Conservation (phyloP, 164 flowering plant genomes). For the Vitis cinerea region DNA sequence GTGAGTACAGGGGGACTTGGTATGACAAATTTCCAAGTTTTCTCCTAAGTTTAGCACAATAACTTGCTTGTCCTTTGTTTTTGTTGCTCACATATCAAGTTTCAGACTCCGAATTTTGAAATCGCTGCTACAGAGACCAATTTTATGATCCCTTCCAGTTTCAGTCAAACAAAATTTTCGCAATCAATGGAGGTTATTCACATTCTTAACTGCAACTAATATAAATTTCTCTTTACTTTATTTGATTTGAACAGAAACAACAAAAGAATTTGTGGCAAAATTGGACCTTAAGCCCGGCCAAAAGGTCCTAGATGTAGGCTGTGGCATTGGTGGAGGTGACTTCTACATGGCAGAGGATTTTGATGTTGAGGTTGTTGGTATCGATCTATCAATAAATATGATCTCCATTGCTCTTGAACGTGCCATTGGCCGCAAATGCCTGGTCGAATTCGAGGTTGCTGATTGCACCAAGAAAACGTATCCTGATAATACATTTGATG, state of each 20-base stretch:
- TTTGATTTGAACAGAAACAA: conserved; percentile 66
- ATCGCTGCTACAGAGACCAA: too few species aligned
- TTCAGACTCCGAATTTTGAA: too few species aligned
- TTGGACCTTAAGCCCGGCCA: conserved; percentile 89
- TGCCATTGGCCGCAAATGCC: conserved; percentile 87
- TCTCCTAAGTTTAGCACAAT: too few species aligned
- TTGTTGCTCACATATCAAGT: too few species aligned
- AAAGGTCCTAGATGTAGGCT: conserved; percentile 96
- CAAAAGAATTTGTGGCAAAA: conserved; percentile 86
- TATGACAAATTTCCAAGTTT: conserved; percentile 15
- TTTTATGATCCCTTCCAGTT: too few species aligned
- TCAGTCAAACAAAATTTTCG: too few species aligned
- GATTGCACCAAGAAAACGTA: conserved; percentile 87
- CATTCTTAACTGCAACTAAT: not conserved
- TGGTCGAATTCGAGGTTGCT: conserved; percentile 95
- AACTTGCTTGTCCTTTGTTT: not conserved
- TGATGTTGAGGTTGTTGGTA: conserved; percentile 85
- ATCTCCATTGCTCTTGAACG: conserved; percentile 92
- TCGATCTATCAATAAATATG: conserved; percentile 96
- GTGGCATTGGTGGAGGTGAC: conserved; percentile 99
- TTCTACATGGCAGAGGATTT: conserved; percentile 94
- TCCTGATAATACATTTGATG: conserved; percentile 80
- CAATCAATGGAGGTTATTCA: too few species aligned
- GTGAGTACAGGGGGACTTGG: conserved; percentile 98
- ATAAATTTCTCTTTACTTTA: not conserved